phyloP scores from a whole-genome alignment of 2,329 filamentous ascomycete genomes.

The Sporothrix protearum region DNA sequence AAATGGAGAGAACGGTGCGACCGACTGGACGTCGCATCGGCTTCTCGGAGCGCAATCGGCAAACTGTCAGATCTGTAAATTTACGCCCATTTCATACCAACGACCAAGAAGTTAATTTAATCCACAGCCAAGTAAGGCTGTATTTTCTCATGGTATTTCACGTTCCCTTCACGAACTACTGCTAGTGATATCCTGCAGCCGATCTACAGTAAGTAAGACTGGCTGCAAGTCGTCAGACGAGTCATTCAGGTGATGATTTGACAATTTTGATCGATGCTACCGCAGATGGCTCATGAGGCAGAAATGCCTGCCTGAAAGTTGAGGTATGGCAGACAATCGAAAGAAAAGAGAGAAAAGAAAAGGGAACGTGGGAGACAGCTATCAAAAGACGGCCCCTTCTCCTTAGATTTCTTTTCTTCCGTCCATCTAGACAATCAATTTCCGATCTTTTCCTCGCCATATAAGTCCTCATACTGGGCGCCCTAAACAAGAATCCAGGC shows the following conservation, averaged over 20 bases:
- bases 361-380: not conserved
- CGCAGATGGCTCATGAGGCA: not conserved
- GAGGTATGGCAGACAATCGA: no score
- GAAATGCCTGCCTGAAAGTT: not conserved
- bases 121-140: not conserved
- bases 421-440: not conserved
- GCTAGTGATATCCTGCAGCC: not conserved
- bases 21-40: slow-evolving; percentile 1
- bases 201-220: not conserved
- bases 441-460: not conserved
- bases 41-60: slow-evolving; percentile 15
- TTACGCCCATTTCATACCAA: not conserved
- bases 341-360: not conserved
- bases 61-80: not conserved
- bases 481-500: slow-evolving; percentile 11
- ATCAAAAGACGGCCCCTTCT: not conserved
- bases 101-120: not conserved
- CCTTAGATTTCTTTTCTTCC: not conserved
- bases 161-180: not conserved
- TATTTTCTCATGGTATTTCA: not conserved
- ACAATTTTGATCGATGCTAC: not conserved
- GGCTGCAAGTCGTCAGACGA: not conserved
- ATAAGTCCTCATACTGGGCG: not conserved
- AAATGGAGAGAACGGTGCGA: not conserved
- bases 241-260: not conserved